These are phyloP conservation scores for Rhodotorula sphaerocarpa DNA, from an alignment of 768 basidiomycete species.

Conservation along the genomic window DNA sequence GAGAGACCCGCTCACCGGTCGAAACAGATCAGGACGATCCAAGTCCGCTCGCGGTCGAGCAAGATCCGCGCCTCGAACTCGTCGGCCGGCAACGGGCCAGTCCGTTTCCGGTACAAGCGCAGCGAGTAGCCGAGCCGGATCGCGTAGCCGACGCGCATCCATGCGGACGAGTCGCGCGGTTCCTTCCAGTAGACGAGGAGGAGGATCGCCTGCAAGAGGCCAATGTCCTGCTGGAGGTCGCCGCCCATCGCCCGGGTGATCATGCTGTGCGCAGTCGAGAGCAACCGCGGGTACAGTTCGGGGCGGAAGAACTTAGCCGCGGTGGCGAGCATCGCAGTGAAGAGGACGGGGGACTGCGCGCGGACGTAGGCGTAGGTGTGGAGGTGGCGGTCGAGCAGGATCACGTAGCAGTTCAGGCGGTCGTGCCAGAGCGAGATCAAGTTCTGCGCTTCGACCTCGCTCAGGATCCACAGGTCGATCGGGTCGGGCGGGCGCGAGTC, in stretches of 20 bases:
- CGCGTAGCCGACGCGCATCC: conserved; percentile 18
- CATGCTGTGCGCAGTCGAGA: conserved; percentile 18
- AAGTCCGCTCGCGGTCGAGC: conserved; percentile 24
- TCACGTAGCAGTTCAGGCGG: conserved; percentile 20
- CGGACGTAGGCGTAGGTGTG: conserved; percentile 22
- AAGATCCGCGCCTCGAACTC: conserved; percentile 25
- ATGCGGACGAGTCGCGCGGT: conserved; percentile 5
- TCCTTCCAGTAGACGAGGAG: conserved; percentile 25
- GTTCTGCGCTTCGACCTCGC: conserved; percentile 1
- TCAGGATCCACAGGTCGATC: conserved; percentile 17
- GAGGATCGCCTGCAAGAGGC: conserved; percentile 13
- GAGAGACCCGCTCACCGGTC: neutral
- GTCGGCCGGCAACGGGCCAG: conserved; percentile 1
- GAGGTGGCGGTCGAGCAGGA: conserved; percentile 15
- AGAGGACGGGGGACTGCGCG: conserved; percentile 17
- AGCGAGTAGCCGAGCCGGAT: conserved; percentile 18
- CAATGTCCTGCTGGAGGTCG: conserved; percentile 9
- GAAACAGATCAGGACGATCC: conserved; percentile 5
- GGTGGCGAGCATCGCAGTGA: conserved; percentile 30
- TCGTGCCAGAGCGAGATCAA: conserved; percentile 12
- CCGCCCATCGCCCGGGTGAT: conserved; percentile 8
- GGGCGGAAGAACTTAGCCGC: conserved; percentile 31
- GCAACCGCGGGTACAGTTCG: conserved; percentile 14
- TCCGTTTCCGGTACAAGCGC: conserved; percentile 12
- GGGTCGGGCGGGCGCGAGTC: conserved; percentile 10